Percentiles rank a stretch among this genome's conserved stretches.
Conservation (phyloP, 331 rosid genomes). For the Quercus phellos region DNA sequence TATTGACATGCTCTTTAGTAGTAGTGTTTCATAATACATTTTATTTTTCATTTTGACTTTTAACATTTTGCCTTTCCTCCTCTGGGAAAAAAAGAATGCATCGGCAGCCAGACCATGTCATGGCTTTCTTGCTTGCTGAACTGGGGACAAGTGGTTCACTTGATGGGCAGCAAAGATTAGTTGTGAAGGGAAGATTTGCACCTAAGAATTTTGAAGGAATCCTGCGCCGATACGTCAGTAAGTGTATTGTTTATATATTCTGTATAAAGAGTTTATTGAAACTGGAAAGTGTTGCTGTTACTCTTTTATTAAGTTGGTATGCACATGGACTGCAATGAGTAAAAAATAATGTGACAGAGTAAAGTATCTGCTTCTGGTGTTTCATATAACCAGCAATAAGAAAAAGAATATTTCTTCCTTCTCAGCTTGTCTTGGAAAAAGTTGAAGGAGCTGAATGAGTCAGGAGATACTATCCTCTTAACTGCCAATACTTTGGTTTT, state of each 20-base stretch:
- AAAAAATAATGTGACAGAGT: background rate
- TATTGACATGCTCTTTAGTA: background rate
- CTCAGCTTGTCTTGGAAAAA: background rate
- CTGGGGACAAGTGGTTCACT: constrained; percentile 99
- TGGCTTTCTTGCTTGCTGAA: constrained; percentile 94
- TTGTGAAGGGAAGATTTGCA: constrained; percentile 94
- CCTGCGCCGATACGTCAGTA: constrained; percentile 89
- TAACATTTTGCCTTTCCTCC: background rate
- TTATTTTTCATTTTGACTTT: background rate
- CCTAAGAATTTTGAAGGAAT: constrained; percentile 98
- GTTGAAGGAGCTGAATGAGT: background rate
- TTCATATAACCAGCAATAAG: background rate
- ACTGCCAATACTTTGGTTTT: background rate
- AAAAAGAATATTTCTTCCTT: background rate
- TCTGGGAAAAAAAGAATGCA: constrained; percentile 57
- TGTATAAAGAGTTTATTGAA: background rate
- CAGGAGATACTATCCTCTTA: background rate
- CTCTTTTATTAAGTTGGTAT: background rate
- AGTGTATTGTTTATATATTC: constrained; percentile 27
- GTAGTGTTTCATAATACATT: background rate
- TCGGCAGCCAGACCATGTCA: constrained; percentile 91
- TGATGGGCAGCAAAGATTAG: constrained; percentile 95
- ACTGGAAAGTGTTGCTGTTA: background rate
- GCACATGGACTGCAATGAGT: background rate
- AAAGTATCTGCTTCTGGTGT: background rate